Evolutionary conservation across 2,329 filamentous ascomycete genomes (phyloP).

Genomic region (Diaporthe citriasiana): DNA sequence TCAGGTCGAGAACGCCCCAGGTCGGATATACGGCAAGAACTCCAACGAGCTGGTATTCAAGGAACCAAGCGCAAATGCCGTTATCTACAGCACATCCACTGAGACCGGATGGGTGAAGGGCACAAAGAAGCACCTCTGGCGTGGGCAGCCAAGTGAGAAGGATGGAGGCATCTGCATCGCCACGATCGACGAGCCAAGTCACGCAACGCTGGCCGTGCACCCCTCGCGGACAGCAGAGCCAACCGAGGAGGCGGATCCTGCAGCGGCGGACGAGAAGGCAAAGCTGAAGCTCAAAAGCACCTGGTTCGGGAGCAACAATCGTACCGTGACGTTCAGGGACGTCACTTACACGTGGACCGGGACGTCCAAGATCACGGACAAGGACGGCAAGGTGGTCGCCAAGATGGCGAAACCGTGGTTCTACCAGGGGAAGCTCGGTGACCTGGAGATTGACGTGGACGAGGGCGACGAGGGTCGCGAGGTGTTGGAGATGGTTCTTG

Average conservation of each 20-base stretch:
- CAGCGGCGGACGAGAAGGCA: neutral
- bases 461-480: slow-evolving; percentile 36
- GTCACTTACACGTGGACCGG: slow-evolving; percentile 41
- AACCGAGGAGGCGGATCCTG: neutral
- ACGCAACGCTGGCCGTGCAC: slow-evolving; percentile 38
- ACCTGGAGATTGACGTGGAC: slow-evolving; percentile 38
- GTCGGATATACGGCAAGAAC: slow-evolving; percentile 41
- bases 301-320: slow-evolving; percentile 37
- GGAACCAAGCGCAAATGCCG: slow-evolving; percentile 36
- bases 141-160: slow-evolving; percentile 38
- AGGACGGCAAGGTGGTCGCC: slow-evolving; percentile 33
- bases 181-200: slow-evolving; percentile 39
- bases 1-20: slow-evolving; percentile 37
- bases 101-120: slow-evolving; percentile 24
- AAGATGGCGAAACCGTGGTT: slow-evolving; percentile 37
- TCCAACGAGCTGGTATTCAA: slow-evolving; percentile 42
- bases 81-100: slow-evolving; percentile 42
- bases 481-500: slow-evolving; percentile 40
- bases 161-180: slow-evolving; percentile 40
- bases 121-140: slow-evolving; percentile 40
- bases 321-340: slow-evolving; percentile 37
- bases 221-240: slow-evolving; percentile 26
- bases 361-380: slow-evolving; percentile 36
- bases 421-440: slow-evolving; percentile 40
- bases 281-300: slow-evolving; percentile 40